A percentile compares a stretch with the other conserved stretches of the same genome.
phyloP scores from a whole-genome alignment of 768 basidiomycete species.

The Wakefieldia striispora region DNA sequence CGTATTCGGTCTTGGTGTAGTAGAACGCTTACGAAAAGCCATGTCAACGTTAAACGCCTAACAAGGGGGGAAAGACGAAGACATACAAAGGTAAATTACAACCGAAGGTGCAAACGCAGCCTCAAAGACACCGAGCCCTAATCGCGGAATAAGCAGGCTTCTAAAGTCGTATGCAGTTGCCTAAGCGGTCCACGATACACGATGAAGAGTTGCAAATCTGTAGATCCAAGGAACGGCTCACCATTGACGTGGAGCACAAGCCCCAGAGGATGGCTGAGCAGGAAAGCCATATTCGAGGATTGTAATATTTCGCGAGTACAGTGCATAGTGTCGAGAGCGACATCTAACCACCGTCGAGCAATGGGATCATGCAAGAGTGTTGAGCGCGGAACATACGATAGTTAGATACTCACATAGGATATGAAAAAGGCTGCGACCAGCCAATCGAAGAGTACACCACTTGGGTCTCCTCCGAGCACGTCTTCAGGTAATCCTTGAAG shows the following conservation, averaged over 20 bases:
- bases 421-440: constrained; percentile 75
- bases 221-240: constrained; percentile 16
- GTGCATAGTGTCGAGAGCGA: constrained; percentile 68
- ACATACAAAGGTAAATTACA: constrained; percentile 30
- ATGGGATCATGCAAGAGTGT: neutral
- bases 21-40: constrained; percentile 37
- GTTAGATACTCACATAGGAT: constrained; percentile 54
- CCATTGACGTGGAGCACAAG: constrained; percentile 71
- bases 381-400: neutral
- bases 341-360: constrained; percentile 43
- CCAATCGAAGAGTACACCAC: constrained; percentile 74
- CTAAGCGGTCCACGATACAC: constrained; percentile 10
- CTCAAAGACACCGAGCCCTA: constrained; percentile 35
- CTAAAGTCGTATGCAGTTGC: constrained; percentile 27
- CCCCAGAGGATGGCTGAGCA: constrained; percentile 72
- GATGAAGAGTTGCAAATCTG: too few relatives aligned
- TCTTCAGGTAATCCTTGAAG: constrained; percentile 69
- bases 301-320: constrained; percentile 62
- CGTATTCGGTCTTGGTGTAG: constrained; percentile 48
- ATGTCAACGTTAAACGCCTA: constrained; percentile 16
- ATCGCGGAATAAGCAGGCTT: constrained; percentile 28
- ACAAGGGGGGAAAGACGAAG: neutral
- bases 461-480: constrained; percentile 62
- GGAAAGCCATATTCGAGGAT: constrained; percentile 66
- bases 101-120: constrained; percentile 34